Base-by-base conservation (phyloP, 108 stramenopile species). In the Stephanodiscus minutulus region DNA sequence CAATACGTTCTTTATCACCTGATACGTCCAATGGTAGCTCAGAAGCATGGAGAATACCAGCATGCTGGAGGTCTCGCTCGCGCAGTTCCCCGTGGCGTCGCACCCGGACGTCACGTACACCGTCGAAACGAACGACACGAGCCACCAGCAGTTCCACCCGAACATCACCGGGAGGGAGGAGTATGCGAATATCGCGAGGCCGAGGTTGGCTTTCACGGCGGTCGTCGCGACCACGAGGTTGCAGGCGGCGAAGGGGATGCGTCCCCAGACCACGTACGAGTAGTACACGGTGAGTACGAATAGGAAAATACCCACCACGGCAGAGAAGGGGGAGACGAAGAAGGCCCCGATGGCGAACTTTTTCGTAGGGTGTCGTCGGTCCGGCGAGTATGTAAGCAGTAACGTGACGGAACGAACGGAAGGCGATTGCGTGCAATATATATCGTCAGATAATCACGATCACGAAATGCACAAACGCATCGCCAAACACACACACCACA, bases 1-100 rank as follows among this genome's bases (percentile, higher is more conserved):
- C 4, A 96, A 87, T 24, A 85, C 76, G 81, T 96, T 95, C 60
- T 86, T 83, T 66, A 93, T 86, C 7, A 92, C 92, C 66, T 91
- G 87, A 27, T 56, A 53, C 17, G 86, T 85, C 95, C 95, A 96
- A 68, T 88, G 87, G 56, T 83, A 92, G 29, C 85, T 89, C 0
- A 93, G 27, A 57, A 89, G 61, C 46, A 96, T 79, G 17, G 81
- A 36, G 69, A 96, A 92, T 7, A 78, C 43, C 29, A 81, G 7
- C n/a, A 41, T 54, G 0, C 55, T 41, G 36, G 56, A 72, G 12
- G 65, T 39, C 48, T 85, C 78, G 7, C 82, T 64, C 20, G 83
- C 67, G 63, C 90, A 87, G 57, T 73, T 73, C 13, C 84, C 85
- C 36, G 79, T 44, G 3, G 72, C 81, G 60, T 87, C 62, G 64